Conservation (phyloP, 78 protist genomes). For the Cavenderia fasciculata region DNA sequence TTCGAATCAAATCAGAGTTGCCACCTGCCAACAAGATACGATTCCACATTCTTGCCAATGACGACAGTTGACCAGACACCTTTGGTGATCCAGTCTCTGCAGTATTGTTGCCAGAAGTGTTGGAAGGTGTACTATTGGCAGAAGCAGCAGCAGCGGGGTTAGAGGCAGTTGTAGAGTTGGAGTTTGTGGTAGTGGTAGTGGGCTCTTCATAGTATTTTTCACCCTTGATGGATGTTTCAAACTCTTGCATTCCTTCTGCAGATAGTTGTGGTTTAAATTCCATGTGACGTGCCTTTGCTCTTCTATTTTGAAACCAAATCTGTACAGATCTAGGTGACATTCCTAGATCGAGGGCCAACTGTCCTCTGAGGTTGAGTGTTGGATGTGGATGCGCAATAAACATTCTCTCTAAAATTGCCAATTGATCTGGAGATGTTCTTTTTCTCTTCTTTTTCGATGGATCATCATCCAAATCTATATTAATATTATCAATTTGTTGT, state of each 20-base stretch:
- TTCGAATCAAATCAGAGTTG: constrained; percentile 14
- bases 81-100: neutral
- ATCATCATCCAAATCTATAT: constrained; percentile 40
- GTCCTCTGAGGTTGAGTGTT: constrained; percentile 42
- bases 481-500: too few species aligned
- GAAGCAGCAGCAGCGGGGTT: too few species aligned
- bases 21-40: constrained; percentile 27
- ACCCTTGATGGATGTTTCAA: neutral
- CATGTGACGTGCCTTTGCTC: constrained; percentile 76
- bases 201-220: neutral
- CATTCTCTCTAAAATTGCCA: constrained; percentile 51
- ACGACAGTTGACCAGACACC: too few species aligned
- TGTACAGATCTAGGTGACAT: constrained; percentile 84
- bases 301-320: constrained; percentile 87
- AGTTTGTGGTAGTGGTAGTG: neutral
- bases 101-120: neutral
- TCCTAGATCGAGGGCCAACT: constrained; percentile 69
- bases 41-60: constrained; percentile 58
- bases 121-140: neutral
- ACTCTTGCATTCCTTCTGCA: neutral
- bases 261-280: constrained; percentile 64
- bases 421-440: constrained; percentile 58
- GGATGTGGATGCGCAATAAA: constrained; percentile 71
- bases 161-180: too few species aligned
- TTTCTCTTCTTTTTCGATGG: constrained; percentile 75